These are phyloP conservation scores for sunflower (Helianthus annuus) DNA, from an alignment of 129 eudicot genomes.

Conservation along the genomic window DNA sequence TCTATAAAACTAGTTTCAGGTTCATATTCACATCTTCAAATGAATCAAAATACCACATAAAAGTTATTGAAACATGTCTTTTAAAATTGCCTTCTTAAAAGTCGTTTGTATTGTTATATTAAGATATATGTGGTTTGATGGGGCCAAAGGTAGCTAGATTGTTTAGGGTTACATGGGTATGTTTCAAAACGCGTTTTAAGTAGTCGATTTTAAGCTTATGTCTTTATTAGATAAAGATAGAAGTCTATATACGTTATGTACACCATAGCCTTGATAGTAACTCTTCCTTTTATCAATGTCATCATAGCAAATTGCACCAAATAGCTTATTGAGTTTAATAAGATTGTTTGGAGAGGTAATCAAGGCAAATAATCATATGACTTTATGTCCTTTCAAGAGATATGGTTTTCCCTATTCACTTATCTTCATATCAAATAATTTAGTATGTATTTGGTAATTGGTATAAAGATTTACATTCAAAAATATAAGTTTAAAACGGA, in stretches of 20 bases:
- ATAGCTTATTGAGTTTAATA: neutral
- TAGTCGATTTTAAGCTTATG: neutral
- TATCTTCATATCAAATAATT: too few relatives aligned
- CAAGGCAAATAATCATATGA: neutral
- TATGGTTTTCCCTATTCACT: too few relatives aligned
- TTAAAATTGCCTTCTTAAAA: neutral
- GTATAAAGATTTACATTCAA: too few relatives aligned
- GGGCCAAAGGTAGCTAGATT: constrained; percentile 15
- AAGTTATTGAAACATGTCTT: neutral
- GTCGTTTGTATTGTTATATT: neutral
- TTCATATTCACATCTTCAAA: neutral
- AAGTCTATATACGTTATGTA: neutral
- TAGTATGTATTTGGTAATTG: too few relatives aligned
- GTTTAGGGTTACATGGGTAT: neutral
- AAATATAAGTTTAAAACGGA: too few relatives aligned
- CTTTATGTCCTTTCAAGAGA: too few relatives aligned
- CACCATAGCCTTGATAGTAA: neutral
- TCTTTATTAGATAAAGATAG: neutral
- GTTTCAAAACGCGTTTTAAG: neutral
- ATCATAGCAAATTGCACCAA: neutral
- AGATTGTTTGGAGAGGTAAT: neutral
- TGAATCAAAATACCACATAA: neutral
- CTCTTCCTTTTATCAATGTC: neutral
- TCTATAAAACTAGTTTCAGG: constrained; percentile 7
- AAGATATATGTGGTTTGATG: neutral